A percentile compares a stretch with the other conserved stretches of the same genome.
These are phyloP conservation scores for Aspergillus oerlinghausenensis DNA, from an alignment of 2,329 filamentous ascomycete genomes.

Conservation along the genomic window DNA sequence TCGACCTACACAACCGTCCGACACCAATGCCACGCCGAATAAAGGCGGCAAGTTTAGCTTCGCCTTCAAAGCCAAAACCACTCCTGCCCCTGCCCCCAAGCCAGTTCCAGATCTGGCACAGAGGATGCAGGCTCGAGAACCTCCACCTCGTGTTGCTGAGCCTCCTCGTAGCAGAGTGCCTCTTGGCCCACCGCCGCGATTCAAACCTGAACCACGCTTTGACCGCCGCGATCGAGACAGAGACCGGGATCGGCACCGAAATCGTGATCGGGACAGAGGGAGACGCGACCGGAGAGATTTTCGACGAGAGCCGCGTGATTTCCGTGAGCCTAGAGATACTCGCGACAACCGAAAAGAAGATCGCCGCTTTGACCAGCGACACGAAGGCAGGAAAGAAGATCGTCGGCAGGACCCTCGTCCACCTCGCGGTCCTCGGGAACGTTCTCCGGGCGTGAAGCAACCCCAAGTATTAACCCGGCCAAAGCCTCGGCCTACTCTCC, in stretches of 20 bases:
- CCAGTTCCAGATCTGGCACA: slow-evolving; percentile 47
- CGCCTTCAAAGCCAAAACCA: slow-evolving; percentile 77
- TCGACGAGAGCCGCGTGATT: slow-evolving; percentile 24
- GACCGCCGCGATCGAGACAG: slow-evolving; percentile 42
- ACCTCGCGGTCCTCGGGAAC: slow-evolving; percentile 48
- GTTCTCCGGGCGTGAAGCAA: slow-evolving; percentile 46
- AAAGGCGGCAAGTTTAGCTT: slow-evolving; percentile 78
- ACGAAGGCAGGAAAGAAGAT: slow-evolving; percentile 36
- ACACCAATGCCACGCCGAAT: slow-evolving; percentile 50
- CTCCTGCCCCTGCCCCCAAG: slow-evolving; percentile 51
- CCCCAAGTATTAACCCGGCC: slow-evolving; percentile 65
- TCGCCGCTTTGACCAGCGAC: slow-evolving; percentile 37
- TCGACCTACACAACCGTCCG: slow-evolving; percentile 51
- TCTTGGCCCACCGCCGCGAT: slow-evolving; percentile 33
- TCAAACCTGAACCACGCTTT: slow-evolving; percentile 37
- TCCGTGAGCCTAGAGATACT: slow-evolving; percentile 25
- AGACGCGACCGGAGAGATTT: slow-evolving; percentile 33
- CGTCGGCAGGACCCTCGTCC: slow-evolving; percentile 28
- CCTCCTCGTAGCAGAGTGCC: slow-evolving; percentile 37
- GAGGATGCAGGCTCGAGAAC: slow-evolving; percentile 42
- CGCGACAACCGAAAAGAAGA: slow-evolving; percentile 35
- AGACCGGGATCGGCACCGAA: slow-evolving; percentile 32
- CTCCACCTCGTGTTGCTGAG: slow-evolving; percentile 31
- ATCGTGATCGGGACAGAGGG: slow-evolving; percentile 28
- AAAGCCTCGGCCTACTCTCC: slow-evolving; percentile 66